phyloP scores from a whole-genome alignment of 2,329 filamentous ascomycete species.

The Coniochaeta ligniaria region DNA sequence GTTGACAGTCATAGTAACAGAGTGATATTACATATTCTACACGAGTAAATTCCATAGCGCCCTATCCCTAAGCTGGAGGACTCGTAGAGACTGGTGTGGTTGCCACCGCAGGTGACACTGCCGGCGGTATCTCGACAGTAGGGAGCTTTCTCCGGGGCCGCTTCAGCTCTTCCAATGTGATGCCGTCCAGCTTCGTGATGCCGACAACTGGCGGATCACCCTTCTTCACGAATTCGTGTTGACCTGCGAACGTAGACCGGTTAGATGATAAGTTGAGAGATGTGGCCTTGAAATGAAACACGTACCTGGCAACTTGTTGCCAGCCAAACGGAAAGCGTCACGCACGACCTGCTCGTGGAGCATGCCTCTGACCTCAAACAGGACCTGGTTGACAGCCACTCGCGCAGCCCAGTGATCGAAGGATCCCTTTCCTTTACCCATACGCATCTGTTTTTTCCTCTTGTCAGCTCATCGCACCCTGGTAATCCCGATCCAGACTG shows the following conservation, averaged over 20 bases:
- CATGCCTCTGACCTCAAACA: slow-evolving; percentile 88
- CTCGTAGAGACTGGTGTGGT: slow-evolving; percentile 14
- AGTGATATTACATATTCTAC: background rate
- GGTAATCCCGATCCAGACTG: background rate
- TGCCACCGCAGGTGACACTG: slow-evolving; percentile 13
- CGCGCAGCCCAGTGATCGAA: slow-evolving; percentile 96
- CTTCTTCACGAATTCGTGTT: slow-evolving; percentile 92
- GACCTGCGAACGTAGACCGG: slow-evolving; percentile 36
- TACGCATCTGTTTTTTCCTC: slow-evolving; percentile 59
- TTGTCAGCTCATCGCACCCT: slow-evolving; percentile 6
- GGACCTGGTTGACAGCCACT: slow-evolving; percentile 81
- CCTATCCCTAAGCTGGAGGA: slow-evolving; percentile 21
- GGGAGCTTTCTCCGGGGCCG: slow-evolving; percentile 64
- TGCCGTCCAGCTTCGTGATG: slow-evolving; percentile 79
- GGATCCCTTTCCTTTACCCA: slow-evolving; percentile 97
- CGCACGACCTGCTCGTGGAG: slow-evolving; percentile 90
- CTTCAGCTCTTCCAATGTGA: slow-evolving; percentile 79
- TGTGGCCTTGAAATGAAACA: slow-evolving; percentile 6
- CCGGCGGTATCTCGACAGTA: slow-evolving; percentile 26
- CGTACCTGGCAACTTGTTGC: slow-evolving; percentile 87
- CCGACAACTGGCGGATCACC: slow-evolving; percentile 87
- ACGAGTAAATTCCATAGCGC: background rate
- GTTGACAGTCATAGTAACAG: background rate
- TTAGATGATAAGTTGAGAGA: background rate
- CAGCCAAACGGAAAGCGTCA: slow-evolving; percentile 90